Conservation (phyloP, 768 basidiomycete species). For the Sporobolomyces phaffii region DNA sequence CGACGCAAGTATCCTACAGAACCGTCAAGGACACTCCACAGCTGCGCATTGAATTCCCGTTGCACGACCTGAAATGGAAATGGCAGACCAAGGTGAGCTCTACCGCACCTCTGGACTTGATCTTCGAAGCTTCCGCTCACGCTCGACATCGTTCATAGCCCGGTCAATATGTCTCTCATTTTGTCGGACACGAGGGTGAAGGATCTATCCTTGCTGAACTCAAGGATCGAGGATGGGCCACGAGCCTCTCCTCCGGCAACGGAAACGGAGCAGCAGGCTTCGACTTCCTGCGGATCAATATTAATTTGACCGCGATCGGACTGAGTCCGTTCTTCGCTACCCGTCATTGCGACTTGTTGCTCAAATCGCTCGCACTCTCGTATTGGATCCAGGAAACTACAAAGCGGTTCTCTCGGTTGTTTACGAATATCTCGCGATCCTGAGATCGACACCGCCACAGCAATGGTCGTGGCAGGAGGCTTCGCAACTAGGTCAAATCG, state of each 20-base stretch:
- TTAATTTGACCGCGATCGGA: conserved; percentile 71
- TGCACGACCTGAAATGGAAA: conserved; percentile 15
- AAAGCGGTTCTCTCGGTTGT: conserved; percentile 61
- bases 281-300: conserved; percentile 71
- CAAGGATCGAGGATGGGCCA: conserved; percentile 52
- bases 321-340: conserved; percentile 57
- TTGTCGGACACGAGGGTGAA: conserved; percentile 63
- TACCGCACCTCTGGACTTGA: too few relatives aligned
- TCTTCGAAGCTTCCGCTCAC: too few relatives aligned
- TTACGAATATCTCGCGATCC: conserved; percentile 61
- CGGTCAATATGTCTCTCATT: conserved; percentile 67
- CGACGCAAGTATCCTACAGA: conserved; percentile 45
- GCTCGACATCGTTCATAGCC: conserved; percentile 55
- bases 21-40: conserved; percentile 48
- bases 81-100: conserved; percentile 37
- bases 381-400: conserved; percentile 62
- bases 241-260: conserved; percentile 57
- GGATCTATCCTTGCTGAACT: conserved; percentile 81
- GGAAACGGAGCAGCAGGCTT: conserved; percentile 65
- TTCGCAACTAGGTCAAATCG: conserved; percentile 61
- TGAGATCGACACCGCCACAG: conserved; percentile 46
- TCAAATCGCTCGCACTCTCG: too few relatives aligned
- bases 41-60: conserved; percentile 46
- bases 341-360: neutral
- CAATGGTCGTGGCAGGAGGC: conserved; percentile 66